These are phyloP conservation scores for Stachybotrys echinatus DNA, from an alignment of 2,329 filamentous ascomycete species.

Conservation along the genomic window DNA sequence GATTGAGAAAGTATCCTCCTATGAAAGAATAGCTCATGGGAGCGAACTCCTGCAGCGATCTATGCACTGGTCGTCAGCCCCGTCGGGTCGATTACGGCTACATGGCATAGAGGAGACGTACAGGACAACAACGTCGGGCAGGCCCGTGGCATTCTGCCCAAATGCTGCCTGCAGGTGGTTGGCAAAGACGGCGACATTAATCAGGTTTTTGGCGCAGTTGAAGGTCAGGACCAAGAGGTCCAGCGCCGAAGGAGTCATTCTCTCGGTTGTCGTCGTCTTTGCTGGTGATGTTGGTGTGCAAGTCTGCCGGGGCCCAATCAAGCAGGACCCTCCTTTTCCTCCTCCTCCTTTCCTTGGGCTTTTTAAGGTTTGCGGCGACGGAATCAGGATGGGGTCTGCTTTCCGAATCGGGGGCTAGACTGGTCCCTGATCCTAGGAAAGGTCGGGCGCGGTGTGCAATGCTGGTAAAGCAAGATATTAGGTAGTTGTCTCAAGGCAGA, in stretches of 20 bases:
- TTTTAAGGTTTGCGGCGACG: too few species aligned
- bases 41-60: constrained; percentile 84
- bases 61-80: constrained; percentile 18
- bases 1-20: constrained; percentile 70
- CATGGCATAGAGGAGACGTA: constrained; percentile 29
- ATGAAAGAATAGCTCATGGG: constrained; percentile 82
- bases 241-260: constrained; percentile 43
- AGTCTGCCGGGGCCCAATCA: too few species aligned
- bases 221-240: constrained; percentile 79
- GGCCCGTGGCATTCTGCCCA: constrained; percentile 34
- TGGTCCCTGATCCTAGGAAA: too few species aligned
- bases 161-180: constrained; percentile 62
- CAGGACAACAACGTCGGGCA: constrained; percentile 54
- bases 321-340: too few species aligned
- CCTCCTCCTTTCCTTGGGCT: too few species aligned
- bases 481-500: too few species aligned
- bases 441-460: too few species aligned
- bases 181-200: constrained; percentile 67
- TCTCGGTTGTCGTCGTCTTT: constrained; percentile 7
- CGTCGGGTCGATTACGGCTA: background rate
- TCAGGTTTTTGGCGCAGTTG: constrained; percentile 73
- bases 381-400: too few species aligned
- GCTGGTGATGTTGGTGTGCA: constrained; percentile 1
- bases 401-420: too few species aligned
- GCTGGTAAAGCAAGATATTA: too few species aligned